Conservation (phyloP, 768 basidiomycete genomes). For the Trametes villosa region DNA sequence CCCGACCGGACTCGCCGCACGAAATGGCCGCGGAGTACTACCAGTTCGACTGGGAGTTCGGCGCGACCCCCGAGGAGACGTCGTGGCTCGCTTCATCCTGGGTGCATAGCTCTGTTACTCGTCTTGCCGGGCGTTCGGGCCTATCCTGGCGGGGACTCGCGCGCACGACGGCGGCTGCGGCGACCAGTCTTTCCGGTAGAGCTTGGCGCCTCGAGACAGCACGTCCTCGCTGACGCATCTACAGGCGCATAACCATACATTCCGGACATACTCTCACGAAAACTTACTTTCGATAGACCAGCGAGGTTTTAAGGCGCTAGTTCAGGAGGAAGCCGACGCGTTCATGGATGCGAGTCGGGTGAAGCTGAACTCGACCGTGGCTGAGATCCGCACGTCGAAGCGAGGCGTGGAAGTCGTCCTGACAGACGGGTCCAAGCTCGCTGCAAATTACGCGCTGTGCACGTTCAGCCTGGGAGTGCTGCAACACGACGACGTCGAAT, state of each 20-base stretch:
- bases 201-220: not conserved
- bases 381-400: constrained; percentile 48
- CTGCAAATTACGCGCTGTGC: constrained; percentile 61
- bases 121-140: constrained; percentile 15
- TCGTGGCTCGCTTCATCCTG: constrained; percentile 68
- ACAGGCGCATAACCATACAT: constrained; percentile 68
- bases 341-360: constrained; percentile 56
- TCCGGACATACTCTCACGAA: constrained; percentile 53
- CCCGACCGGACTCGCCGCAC: constrained; percentile 48
- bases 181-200: constrained; percentile 29
- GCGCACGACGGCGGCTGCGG: constrained; percentile 8
- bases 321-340: constrained; percentile 57
- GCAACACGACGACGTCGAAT: constrained; percentile 63
- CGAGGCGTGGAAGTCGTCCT: constrained; percentile 53
- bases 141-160: constrained; percentile 32
- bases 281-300: constrained; percentile 62
- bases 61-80: constrained; percentile 63
- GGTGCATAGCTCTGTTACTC: constrained; percentile 42
- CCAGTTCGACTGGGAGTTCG: constrained; percentile 54
- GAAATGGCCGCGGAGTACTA: constrained; percentile 63
- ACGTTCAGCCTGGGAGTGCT: constrained; percentile 76
- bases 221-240: constrained; percentile 16
- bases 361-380: constrained; percentile 55
- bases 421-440: constrained; percentile 45
- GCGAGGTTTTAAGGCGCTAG: constrained; percentile 61